These are phyloP conservation scores for Loxodes magnus DNA, from an alignment of 73 alveolate genomes.

Conservation along the genomic window DNA sequence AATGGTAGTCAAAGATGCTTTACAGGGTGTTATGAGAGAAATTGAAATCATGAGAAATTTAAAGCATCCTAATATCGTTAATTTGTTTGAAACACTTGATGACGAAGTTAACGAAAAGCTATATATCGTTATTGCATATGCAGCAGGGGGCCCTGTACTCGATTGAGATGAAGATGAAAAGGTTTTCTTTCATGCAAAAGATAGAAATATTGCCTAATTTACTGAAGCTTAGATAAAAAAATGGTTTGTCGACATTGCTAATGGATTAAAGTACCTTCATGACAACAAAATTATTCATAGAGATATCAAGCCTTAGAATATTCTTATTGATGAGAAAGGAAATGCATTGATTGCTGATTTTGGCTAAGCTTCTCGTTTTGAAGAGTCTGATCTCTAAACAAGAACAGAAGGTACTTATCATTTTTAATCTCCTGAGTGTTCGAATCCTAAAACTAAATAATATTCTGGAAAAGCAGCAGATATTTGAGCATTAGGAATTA, in stretches of 20 bases:
- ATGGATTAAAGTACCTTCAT: conserved; percentile 73
- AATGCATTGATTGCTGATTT: conserved; percentile 87
- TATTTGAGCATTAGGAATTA: conserved; percentile 93
- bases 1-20: conserved; percentile 49
- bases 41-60: conserved; percentile 89
- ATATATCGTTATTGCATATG: conserved; percentile 80
- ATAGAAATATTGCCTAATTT: conserved; percentile 21
- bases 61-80: conserved; percentile 76
- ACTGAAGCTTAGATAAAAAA: conserved; percentile 39
- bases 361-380: conserved; percentile 55
- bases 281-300: conserved; percentile 81
- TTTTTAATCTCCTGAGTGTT: conserved; percentile 94
- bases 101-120: conserved; percentile 87
- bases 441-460: conserved; percentile 44
- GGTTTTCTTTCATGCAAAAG: conserved; percentile 39
- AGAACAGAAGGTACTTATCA: conserved; percentile 86
- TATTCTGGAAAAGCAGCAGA: conserved; percentile 90
- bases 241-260: conserved; percentile 48
- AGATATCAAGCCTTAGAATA: conserved; percentile 93
- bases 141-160: conserved; percentile 75
- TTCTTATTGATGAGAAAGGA: conserved; percentile 64
- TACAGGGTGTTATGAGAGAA: conserved; percentile 76
- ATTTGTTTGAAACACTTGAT: conserved; percentile 80
- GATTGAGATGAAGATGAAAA: conserved; percentile 76
- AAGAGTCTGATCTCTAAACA: conserved; percentile 51